A percentile compares a stretch with the other conserved stretches of the same genome.
These are phyloP conservation scores for Trichosporon sp. DNA, from an alignment of 1,284 basidiomycete genomes.

Conservation along the genomic window DNA sequence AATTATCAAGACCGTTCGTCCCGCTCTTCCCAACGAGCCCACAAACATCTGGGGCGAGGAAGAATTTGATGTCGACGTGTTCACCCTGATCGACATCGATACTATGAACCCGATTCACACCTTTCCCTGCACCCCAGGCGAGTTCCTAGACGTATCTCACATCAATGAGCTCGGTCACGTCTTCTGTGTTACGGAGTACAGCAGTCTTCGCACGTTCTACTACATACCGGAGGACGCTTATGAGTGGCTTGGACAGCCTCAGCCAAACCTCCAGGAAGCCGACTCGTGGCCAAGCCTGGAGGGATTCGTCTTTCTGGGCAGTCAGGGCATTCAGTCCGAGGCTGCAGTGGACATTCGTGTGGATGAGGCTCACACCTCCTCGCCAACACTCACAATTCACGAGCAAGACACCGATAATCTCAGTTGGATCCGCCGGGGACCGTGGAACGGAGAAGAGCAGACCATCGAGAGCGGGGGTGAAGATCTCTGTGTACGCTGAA, in stretches of 20 bases:
- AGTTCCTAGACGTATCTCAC: neutral
- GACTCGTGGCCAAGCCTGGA: neutral
- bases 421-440: neutral
- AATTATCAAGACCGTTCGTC: neutral
- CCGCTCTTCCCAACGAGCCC: no score
- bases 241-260: neutral
- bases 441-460: neutral
- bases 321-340: neutral
- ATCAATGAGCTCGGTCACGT: neutral
- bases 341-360: neutral
- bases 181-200: neutral
- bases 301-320: neutral
- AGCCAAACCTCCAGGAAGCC: neutral
- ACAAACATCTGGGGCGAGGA: no score
- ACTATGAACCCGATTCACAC: neutral
- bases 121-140: neutral
- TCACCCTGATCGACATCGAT: neutral
- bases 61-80: neutral
- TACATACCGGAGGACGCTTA: neutral
- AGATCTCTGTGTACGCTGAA: no score
- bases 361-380: neutral
- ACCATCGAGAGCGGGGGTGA: no score
- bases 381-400: neutral
- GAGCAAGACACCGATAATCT: neutral
- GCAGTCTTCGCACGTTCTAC: neutral